These are phyloP conservation scores for Alternaria panax DNA, from an alignment of 2,329 filamentous ascomycete genomes.

Conservation along the genomic window DNA sequence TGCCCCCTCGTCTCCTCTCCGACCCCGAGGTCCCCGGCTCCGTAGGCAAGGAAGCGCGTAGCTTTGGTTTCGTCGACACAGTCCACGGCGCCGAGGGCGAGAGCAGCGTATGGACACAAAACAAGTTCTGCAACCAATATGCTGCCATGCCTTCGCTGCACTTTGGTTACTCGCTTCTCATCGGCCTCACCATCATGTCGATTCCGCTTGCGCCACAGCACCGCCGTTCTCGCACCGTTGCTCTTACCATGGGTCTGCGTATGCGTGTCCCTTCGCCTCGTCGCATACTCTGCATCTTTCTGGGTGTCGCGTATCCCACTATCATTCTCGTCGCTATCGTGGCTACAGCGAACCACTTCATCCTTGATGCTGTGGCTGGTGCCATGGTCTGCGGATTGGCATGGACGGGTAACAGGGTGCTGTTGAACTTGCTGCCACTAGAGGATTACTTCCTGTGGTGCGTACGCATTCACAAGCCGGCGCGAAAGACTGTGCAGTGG, in stretches of 20 bases:
- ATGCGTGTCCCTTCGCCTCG: constrained; percentile 58
- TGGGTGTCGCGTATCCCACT: constrained; percentile 70
- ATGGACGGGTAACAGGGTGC: constrained; percentile 63
- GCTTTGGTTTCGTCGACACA: constrained; percentile 66
- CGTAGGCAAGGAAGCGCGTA: constrained; percentile 65
- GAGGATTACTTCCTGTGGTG: constrained; percentile 73
- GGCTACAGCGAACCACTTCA: constrained; percentile 75
- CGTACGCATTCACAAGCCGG: constrained; percentile 71
- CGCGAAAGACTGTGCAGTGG: constrained; percentile 25
- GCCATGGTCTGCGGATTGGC: constrained; percentile 69
- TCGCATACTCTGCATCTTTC: constrained; percentile 57
- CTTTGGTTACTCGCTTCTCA: constrained; percentile 77
- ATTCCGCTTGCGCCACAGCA: constrained; percentile 68
- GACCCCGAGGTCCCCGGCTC: constrained; percentile 62
- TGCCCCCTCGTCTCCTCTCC: constrained; percentile 66
- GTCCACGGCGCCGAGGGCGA: constrained; percentile 65
- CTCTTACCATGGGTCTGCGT: constrained; percentile 34
- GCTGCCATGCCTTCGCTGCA: constrained; percentile 80
- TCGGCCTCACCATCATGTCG: constrained; percentile 72
- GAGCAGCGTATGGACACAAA: constrained; percentile 75
- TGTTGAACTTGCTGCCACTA: constrained; percentile 69
- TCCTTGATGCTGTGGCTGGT: constrained; percentile 74
- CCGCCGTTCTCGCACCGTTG: constrained; percentile 51
- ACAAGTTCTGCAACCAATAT: constrained; percentile 78
- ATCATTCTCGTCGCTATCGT: constrained; percentile 73